A percentile compares a stretch with the other conserved stretches of the same genome.
phyloP scores from a whole-genome alignment of 495 filamentous ascomycete species.

The Penicillium simplicissimum region DNA sequence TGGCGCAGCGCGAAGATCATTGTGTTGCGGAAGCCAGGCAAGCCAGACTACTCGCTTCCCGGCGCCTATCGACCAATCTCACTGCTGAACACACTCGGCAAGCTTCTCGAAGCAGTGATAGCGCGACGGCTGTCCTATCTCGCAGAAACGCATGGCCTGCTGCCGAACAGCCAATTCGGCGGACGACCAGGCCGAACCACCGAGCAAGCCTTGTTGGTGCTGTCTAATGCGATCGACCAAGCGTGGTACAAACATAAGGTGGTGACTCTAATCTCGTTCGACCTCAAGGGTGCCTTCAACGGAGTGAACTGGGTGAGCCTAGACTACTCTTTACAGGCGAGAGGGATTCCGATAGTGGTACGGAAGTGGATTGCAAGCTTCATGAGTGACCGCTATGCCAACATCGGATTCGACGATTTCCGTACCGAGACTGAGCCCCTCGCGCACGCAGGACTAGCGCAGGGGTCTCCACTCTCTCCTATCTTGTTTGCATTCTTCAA shows the following conservation, averaged over 20 bases:
- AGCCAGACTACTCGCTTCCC: constrained; percentile 25
- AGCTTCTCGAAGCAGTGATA: constrained; percentile 29
- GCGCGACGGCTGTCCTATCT: constrained; percentile 22
- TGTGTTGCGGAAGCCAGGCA: constrained; percentile 27
- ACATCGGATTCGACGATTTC: constrained; percentile 31
- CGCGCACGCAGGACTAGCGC: constrained; percentile 11
- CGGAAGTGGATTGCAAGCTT: constrained; percentile 30
- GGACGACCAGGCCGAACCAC: constrained; percentile 25
- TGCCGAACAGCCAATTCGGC: constrained; percentile 28
- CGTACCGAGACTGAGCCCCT: not conserved
- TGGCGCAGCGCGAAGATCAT: constrained; percentile 27
- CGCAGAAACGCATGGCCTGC: constrained; percentile 25
- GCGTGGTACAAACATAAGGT: constrained; percentile 26
- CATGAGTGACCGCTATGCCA: constrained; percentile 23
- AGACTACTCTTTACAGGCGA: constrained; percentile 15
- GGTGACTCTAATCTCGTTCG: constrained; percentile 23
- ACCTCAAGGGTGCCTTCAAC: constrained; percentile 35
- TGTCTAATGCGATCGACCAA: constrained; percentile 27
- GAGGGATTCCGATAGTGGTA: constrained; percentile 18
- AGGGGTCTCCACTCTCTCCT: constrained; percentile 31
- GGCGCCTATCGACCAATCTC: constrained; percentile 29
- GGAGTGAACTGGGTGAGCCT: constrained; percentile 28
- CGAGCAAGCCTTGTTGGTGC: constrained; percentile 28
- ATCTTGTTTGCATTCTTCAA: constrained; percentile 35
- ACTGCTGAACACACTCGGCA: constrained; percentile 31